These are phyloP conservation scores for Ascosphaera pollenicola DNA, from an alignment of 2,329 filamentous ascomycete species.

Conservation along the genomic window DNA sequence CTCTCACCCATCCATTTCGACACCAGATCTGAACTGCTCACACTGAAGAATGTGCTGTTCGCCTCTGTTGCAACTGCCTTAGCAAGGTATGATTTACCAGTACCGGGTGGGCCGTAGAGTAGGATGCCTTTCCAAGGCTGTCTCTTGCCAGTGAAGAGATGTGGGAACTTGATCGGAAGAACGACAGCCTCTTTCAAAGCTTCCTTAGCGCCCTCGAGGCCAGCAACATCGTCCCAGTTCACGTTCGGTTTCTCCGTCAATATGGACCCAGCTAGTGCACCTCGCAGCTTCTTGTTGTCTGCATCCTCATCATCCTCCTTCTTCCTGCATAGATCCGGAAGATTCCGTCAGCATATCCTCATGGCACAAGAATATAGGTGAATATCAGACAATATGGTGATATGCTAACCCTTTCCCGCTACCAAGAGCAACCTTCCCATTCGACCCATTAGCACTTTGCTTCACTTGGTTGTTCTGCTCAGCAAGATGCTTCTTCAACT, in stretches of 20 bases:
- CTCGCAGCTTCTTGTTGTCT: constrained; percentile 86
- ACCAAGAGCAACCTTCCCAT: constrained; percentile 28
- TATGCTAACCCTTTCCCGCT: constrained; percentile 25
- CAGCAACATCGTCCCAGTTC: constrained; percentile 95
- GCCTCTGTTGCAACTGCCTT: constrained; percentile 97
- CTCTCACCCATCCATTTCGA: constrained; percentile 99
- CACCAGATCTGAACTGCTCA: constrained; percentile 89
- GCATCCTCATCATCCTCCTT: constrained; percentile 56
- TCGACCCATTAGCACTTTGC: constrained; percentile 28
- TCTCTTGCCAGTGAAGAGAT: constrained; percentile 84
- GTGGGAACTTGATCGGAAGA: constrained; percentile 93
- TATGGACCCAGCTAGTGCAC: constrained; percentile 76
- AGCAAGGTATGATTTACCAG: constrained; percentile 91
- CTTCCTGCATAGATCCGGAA: constrained; percentile 12
- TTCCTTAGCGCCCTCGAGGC: constrained; percentile 83
- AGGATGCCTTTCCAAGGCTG: constrained; percentile 98
- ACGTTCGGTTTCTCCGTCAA: constrained; percentile 90
- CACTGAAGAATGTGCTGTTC: constrained; percentile 97
- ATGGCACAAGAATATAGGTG: constrained; percentile 1
- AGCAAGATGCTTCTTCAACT: constrained; percentile 76
- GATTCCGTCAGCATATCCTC: constrained; percentile 2
- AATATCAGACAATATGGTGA: constrained; percentile 1
- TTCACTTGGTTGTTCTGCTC: constrained; percentile 33
- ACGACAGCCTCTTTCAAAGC: constrained; percentile 95
- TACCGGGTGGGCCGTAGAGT: constrained; percentile 87